A percentile compares a stretch with the other conserved stretches of the same genome.
Evolutionary conservation across 495 filamentous ascomycete species (phyloP).

Genomic region (Hyaloscypha bicolor): DNA sequence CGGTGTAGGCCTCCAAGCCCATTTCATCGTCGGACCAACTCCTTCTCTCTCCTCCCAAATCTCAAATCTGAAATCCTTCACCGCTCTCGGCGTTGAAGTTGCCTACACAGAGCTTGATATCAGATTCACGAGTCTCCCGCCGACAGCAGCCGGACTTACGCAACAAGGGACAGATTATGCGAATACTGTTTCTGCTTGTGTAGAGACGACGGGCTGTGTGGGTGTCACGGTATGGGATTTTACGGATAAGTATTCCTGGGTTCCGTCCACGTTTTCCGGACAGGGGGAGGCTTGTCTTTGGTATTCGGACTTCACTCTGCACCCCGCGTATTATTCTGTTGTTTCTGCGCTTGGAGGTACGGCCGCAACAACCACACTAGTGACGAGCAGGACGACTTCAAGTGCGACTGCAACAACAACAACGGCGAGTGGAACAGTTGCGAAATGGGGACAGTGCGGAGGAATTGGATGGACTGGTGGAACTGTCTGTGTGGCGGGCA

Average conservation of each 20-base stretch:
- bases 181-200: conserved; percentile 56
- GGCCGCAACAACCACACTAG: conserved; percentile 29
- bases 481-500: conserved; percentile 24
- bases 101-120: conserved; percentile 67
- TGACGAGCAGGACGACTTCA: conserved; percentile 9
- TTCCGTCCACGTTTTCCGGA: conserved; percentile 57
- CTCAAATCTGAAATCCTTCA: conserved; percentile 49
- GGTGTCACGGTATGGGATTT: conserved; percentile 72
- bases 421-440: not conserved
- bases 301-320: conserved; percentile 55
- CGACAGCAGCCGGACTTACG: conserved; percentile 46
- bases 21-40: conserved; percentile 59
- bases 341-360: conserved; percentile 33
- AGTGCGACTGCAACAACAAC: not conserved
- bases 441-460: conserved; percentile 31
- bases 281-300: conserved; percentile 54
- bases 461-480: conserved; percentile 20
- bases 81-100: conserved; percentile 57
- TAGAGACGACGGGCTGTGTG: conserved; percentile 58
- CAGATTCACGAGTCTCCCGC: conserved; percentile 46
- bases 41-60: conserved; percentile 51
- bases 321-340: conserved; percentile 56
- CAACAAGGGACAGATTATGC: conserved; percentile 62
- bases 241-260: conserved; percentile 59
- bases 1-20: conserved; percentile 65